A percentile compares a stretch with the other conserved stretches of the same genome.
Conservation (phyloP, 225 moss, liverwort and hornwort genomes). For the Asterella californica region DNA sequence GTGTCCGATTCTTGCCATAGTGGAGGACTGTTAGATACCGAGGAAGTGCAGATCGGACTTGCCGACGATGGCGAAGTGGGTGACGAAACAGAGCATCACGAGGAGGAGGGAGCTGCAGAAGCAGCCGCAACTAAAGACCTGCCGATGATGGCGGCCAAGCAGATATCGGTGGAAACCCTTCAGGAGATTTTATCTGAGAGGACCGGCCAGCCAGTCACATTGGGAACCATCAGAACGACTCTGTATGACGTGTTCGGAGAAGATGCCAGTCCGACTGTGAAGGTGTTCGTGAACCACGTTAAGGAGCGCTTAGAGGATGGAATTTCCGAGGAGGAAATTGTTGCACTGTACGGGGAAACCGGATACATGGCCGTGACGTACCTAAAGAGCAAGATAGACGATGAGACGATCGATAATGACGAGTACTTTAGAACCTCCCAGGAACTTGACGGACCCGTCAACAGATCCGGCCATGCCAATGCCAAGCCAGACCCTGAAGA, state of each 20-base stretch:
- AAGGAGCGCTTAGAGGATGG: constrained; percentile 19
- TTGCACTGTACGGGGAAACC: constrained; percentile 14
- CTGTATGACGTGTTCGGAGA: constrained; percentile 58
- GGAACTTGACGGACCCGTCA: constrained; percentile 14
- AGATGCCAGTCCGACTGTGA: constrained; percentile 57
- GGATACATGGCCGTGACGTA: constrained; percentile 23
- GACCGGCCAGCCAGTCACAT: constrained; percentile 41
- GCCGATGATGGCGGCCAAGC: constrained; percentile 29
- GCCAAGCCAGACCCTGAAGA: constrained; percentile 25
- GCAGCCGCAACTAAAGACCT: background rate
- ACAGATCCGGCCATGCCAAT: constrained; percentile 25
- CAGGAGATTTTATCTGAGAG: constrained; percentile 46
- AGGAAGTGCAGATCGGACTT: constrained; percentile 66
- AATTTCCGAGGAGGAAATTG: constrained; percentile 20
- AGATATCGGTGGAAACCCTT: constrained; percentile 41
- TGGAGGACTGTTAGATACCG: constrained; percentile 67
- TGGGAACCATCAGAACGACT: constrained; percentile 51
- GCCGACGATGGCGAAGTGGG: constrained; percentile 33
- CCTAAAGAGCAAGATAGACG: constrained; percentile 26
- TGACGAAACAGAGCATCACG: constrained; percentile 14
- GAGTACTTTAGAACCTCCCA: constrained; percentile 16
- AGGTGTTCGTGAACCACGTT: constrained; percentile 43
- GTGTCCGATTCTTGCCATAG: constrained; percentile 88
- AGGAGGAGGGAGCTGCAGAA: constrained; percentile 1
- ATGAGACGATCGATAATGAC: constrained; percentile 28